Evolutionary conservation across 345 rosid species (phyloP).

Genomic region (Capsella bursapastoris): DNA sequence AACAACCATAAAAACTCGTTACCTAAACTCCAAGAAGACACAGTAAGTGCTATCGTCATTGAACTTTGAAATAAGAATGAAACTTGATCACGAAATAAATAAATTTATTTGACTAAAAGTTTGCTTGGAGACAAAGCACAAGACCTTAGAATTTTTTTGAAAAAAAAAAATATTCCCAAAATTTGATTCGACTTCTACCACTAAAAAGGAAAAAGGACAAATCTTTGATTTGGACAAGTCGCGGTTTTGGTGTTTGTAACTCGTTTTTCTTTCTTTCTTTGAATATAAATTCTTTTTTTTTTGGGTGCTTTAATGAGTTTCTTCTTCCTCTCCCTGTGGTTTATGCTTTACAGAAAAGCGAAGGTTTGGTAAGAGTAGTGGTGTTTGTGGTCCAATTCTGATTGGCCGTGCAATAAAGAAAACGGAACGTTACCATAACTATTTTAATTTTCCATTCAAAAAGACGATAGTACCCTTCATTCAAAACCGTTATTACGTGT

Average conservation of each 20-base stretch:
- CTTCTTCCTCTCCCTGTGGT: constrained; percentile 7
- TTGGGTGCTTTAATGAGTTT: not conserved
- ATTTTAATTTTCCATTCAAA: accelerated
- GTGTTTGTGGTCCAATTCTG: constrained; percentile 23
- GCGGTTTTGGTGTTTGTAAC: constrained; percentile 11
- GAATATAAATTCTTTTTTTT: not conserved
- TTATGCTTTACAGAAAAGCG: constrained; percentile 39
- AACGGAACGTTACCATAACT: constrained; percentile 25
- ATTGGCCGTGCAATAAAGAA: constrained; percentile 31
- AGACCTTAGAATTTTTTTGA: constrained; percentile 32
- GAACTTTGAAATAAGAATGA: constrained; percentile 16
- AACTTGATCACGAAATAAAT: not conserved
- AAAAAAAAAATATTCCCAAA: constrained; percentile 11
- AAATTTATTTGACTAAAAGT: constrained; percentile 41
- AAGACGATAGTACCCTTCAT: constrained; percentile 11
- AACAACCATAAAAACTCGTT: constrained; percentile 14
- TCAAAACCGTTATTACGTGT: constrained; percentile 23
- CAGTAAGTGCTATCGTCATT: not conserved
- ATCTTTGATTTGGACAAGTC: constrained; percentile 38
- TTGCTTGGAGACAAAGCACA: constrained; percentile 70
- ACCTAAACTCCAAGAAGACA: constrained; percentile 36
- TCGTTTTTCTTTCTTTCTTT: not conserved
- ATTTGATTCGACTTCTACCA: constrained; percentile 24
- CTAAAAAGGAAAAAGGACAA: constrained; percentile 14
- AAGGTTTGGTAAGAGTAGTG: constrained; percentile 40